Evolutionary conservation across 129 eudicot species (phyloP), one percentile per base, ranked within the genome.

Genomic region (Arctium minus): DNA sequence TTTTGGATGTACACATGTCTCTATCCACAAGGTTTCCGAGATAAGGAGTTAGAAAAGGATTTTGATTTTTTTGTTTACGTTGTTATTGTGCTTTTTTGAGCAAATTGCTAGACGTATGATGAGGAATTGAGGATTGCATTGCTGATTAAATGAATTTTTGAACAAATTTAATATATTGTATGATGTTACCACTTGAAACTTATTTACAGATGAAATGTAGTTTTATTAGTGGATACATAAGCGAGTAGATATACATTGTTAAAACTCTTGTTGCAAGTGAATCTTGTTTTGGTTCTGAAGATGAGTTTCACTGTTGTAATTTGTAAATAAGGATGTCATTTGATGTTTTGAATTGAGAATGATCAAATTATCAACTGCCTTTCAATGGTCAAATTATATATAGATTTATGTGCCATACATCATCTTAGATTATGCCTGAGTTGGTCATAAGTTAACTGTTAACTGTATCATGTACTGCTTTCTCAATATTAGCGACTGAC

Each of bases 401-500:
- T 80, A 44, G 22, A 27, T 40, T 30, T 74, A 64, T 72, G 13
- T 72, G 50, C 32, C 33, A 62, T 60, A 30, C 22, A 31, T 3
- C 46, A 78, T 36, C 27, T 37, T 73, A 44, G 12, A 36, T 72
- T 29, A 40, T 12, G 56, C 40, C 27, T 44, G 22, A 50, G 74
- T 53, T 40, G 35, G 29, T 8, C 12, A 60, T 60, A 60, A 60
- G n/a, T 84, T 78, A 65, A 68, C 44, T 72, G n/a, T 84, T 78
- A 65, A 68, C 44, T 72, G 78, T 64, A 18, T 68, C 18, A 37
- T 80, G 39, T 18, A 40, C 22, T 9, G 13, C 3, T 86, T 22
- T 74, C 32, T 83, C 85, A 22, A 27, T 56, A 38, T 39, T 71
- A 29, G 4, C 67, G 37, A 60, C 83, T 85, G 48, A 74, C 67